A percentile compares a stretch with the other conserved stretches of the same genome.
Evolutionary conservation across 225 moss, liverwort and hornwort genomes (phyloP).

Genomic region (Pseudisothecium myosuroides): DNA sequence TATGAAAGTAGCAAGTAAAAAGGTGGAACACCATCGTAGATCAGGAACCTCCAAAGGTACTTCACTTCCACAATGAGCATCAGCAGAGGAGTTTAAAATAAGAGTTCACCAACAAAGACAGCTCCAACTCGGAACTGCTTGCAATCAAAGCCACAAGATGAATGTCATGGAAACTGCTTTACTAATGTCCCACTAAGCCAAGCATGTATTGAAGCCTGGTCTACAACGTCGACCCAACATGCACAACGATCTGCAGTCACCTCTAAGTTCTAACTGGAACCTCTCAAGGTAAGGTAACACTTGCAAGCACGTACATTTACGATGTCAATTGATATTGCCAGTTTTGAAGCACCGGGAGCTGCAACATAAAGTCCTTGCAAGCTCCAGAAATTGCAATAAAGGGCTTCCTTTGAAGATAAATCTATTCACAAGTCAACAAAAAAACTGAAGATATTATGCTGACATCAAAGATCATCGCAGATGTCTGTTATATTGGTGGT

Average conservation of each 20-base stretch:
- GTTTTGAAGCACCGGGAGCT: constrained; percentile 3
- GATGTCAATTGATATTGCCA: constrained; percentile 20
- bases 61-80: constrained; percentile 10
- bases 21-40: neutral
- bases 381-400: constrained; percentile 7
- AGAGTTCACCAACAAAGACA: constrained; percentile 2
- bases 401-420: constrained; percentile 12
- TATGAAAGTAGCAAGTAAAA: neutral
- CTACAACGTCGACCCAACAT: constrained; percentile 1
- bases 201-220: neutral
- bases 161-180: constrained; percentile 14
- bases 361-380: constrained; percentile 4
- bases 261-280: neutral
- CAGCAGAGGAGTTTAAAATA: neutral
- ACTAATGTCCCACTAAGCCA: constrained; percentile 7
- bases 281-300: neutral
- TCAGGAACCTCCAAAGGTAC: neutral
- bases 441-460: constrained; percentile 11
- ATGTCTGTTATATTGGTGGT: constrained; percentile 31
- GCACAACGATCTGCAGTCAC: constrained; percentile 5
- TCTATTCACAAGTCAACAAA: constrained; percentile 52
- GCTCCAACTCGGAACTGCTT: constrained; percentile 7
- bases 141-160: constrained; percentile 19
- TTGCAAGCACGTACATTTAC: constrained; percentile 26
- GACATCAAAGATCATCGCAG: neutral